Evolutionary conservation across 2,329 filamentous ascomycete species (phyloP).

Genomic region (Diaporthe citri): DNA sequence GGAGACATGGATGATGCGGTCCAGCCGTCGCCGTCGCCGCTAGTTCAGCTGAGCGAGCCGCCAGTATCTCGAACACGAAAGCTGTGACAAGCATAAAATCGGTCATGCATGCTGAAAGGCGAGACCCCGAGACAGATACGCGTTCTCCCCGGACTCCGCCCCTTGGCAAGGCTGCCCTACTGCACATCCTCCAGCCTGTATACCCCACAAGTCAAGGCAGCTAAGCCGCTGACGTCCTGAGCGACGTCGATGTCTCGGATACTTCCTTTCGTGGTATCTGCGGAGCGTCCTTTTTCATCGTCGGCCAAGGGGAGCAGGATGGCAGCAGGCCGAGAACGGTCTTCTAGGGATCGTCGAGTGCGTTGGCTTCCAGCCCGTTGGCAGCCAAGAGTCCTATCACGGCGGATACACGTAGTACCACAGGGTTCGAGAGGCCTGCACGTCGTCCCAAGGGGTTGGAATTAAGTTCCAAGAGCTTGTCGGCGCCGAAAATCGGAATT

Average conservation of each 20-base stretch:
- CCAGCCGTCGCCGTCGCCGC: background rate
- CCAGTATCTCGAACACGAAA: background rate
- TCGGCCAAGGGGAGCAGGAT: background rate
- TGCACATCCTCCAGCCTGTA: background rate
- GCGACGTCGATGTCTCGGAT: background rate
- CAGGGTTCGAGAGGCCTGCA: background rate
- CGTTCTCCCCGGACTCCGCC: background rate
- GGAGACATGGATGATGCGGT: background rate
- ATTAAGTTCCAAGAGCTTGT: background rate
- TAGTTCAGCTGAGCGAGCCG: background rate
- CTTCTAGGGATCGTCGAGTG: background rate
- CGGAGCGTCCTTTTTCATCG: background rate
- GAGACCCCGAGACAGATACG: constrained; percentile 14
- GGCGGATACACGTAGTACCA: background rate
- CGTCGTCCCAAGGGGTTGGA: background rate
- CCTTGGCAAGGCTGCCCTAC: background rate
- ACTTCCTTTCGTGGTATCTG: background rate
- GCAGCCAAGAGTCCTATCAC: constrained; percentile 20
- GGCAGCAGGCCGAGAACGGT: background rate
- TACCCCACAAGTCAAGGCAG: background rate
- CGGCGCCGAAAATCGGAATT: constrained; percentile 22
- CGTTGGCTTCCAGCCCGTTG: background rate
- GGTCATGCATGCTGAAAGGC: background rate
- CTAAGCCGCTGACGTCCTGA: background rate
- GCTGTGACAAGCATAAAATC: background rate